Evolutionary conservation across 2,329 filamentous ascomycete genomes (phyloP), one percentile per base, ranked within the genome.

Genomic region (Cytospora piceicola): DNA sequence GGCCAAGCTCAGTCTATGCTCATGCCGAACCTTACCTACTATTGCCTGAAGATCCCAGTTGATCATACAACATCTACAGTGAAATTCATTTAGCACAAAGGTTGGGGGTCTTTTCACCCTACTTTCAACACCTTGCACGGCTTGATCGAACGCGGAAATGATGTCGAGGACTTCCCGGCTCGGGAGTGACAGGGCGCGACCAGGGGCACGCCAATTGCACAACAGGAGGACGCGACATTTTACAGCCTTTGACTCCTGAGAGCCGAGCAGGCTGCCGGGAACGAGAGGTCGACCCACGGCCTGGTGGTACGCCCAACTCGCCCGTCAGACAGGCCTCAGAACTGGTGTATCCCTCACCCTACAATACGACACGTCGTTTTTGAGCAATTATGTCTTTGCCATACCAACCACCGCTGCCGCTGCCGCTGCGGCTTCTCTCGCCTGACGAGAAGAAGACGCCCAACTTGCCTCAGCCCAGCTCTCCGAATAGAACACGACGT

Each of bases 401-500:
- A 29, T 42, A 8, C n/a, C n/a, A n/a, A n/a, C n/a, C n/a, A 12
- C 22, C 20, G 29, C 27, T n/a, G 4, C 27, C 20, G n/a, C 54
- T 17, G 39, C 15, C 17, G 34, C 9, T 22, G 42, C 39, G 24
- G 30, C 2, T 17, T 29, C 15, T 34, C 20, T 20, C 46, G 49
- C 36, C 20, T 27, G 46, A 58, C 42, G 36, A 55, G 46, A 58
- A 29, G n/a, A 46, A 54, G 32, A 57, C 24, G 20, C 53, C 75
- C 77, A 34, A 77, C 78, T 76, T 76, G 89, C 88, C 79, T 88
- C 83, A 66, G 90, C 90, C 90, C 90, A 93, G 59, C 81, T 82
- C 71, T 83, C 85, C 15, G 90, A 91, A 76, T 89, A 92, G 74
- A 92, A 91, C n/a, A 92, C 85, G 22, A 91, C 83, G 72, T 92